Evolutionary conservation across 2,329 filamentous ascomycete genomes (phyloP).

Genomic region (Aspergillus amoenus): DNA sequence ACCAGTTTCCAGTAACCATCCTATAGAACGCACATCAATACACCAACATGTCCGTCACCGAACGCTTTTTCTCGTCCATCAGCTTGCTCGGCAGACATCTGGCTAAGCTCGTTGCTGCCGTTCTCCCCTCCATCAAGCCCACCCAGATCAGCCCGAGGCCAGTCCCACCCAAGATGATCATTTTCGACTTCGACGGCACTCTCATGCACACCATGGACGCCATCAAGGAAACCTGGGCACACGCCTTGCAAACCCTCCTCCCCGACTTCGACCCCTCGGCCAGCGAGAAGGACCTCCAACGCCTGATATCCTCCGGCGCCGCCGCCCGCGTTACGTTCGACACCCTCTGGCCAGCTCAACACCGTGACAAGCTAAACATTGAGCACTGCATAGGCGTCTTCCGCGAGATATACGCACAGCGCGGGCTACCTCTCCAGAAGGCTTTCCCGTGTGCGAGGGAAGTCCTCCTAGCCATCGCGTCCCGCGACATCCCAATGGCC

Average conservation of each 20-base stretch:
- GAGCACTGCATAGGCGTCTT: constrained; percentile 19
- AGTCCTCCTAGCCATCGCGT: constrained; percentile 13
- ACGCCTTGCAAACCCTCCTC: constrained; percentile 14
- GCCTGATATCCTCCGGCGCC: constrained; percentile 14
- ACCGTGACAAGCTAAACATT: constrained; percentile 11
- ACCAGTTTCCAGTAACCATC: no score
- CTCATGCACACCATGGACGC: constrained; percentile 18
- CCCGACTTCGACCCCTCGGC: neutral
- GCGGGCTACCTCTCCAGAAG: constrained; percentile 21
- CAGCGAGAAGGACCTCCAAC: neutral
- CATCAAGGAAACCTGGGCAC: constrained; percentile 7
- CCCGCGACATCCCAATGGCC: constrained; percentile 15
- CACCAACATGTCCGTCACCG: no score
- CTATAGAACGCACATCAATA: no score
- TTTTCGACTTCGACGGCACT: constrained; percentile 22
- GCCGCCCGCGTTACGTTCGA: constrained; percentile 9
- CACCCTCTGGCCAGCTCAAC: constrained; percentile 8
- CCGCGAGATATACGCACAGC: constrained; percentile 20
- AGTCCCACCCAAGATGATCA: constrained; percentile 7
- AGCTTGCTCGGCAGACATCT: no score
- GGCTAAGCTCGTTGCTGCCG: no score
- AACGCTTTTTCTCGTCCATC: no score
- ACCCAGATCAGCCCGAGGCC: no score
- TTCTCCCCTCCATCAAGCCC: neutral
- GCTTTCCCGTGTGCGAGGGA: constrained; percentile 19